Base-by-base conservation (phyloP, 1,284 basidiomycete species). In the Leucoagaricus sp. region DNA sequence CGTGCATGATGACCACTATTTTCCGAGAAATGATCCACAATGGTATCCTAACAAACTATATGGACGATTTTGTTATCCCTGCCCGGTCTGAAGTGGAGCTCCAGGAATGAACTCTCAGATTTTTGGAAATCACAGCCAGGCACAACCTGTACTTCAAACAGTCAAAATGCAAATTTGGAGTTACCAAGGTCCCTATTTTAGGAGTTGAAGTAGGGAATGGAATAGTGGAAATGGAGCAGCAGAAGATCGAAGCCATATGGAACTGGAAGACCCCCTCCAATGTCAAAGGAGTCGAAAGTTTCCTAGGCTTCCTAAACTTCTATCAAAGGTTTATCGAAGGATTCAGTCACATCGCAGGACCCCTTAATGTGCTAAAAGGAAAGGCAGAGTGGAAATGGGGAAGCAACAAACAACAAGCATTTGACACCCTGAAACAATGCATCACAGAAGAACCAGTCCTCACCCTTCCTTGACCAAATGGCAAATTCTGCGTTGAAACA, bases 301-400 rank as follows among this genome's bases (percentile, higher is more conserved):
- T 47, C 26, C 15, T 47, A 1, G 8, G 45, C 3, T 47, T 47
- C 25, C 7, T 12, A 28, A 47, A 47, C 28, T 47, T 28, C n/a
- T 47, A 47, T 8, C 60, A 73, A 1, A 58, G 65, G 12, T 82
- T 81, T 59, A 74, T 82, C n/a, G 21, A 62, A n/a, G 58, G 67
- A 1, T 82, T 69, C 57, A 50, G 63, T 2, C 40, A 64, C 0
- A 62, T 61, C 31, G 70, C 61, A 25, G 55, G 26, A 64, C 66
- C 67, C 1, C 2, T 58, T 19, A 23, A 49, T 25, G 33, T 13
- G 10, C 21, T 55, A 12, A 48, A 19, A 1, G 34, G 34, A 23
- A 49, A 38, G 2, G 19, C 49, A 49, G 1, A 2, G 31, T 55
- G 48, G 19, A 25, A 55, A 41, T 55, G 53, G 53, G 47, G 21